Evolutionary conservation across 768 basidiomycete species (phyloP).

Genomic region (Cubamyces sp.): DNA sequence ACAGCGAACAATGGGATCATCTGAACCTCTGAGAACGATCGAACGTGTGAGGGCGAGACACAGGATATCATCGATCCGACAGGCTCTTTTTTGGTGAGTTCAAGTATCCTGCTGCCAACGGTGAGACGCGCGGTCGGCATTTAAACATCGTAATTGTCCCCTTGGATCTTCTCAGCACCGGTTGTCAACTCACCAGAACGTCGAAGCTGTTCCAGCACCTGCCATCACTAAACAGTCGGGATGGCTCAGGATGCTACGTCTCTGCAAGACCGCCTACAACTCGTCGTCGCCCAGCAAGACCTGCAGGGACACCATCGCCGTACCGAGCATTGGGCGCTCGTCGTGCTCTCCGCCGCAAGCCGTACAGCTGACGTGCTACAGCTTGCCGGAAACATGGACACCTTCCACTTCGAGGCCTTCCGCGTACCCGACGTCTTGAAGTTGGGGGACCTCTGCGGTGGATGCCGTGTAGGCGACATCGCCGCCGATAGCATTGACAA

Average conservation of each 20-base stretch:
- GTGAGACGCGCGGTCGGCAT: too few species aligned
- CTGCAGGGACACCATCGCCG: constrained; percentile 9
- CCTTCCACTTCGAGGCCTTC: constrained; percentile 10
- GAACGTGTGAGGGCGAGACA: too few species aligned
- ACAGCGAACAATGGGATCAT: too few species aligned
- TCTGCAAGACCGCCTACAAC: not conserved
- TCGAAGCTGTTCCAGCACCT: too few species aligned
- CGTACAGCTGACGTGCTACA: constrained; percentile 2
- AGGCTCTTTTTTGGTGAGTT: too few species aligned
- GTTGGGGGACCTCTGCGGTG: not conserved
- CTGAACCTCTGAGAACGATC: too few species aligned
- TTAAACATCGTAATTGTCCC: too few species aligned
- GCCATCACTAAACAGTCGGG: too few species aligned
- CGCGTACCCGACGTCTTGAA: constrained; percentile 4
- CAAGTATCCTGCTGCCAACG: too few species aligned
- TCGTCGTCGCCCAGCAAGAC: constrained; percentile 9
- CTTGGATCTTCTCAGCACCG: too few species aligned
- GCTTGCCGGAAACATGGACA: constrained; percentile 13
- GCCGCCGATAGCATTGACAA: constrained; percentile 1
- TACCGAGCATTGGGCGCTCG: constrained; percentile 9
- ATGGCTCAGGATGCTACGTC: not conserved
- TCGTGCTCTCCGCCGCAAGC: not conserved
- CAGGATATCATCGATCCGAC: too few species aligned
- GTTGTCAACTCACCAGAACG: too few species aligned
- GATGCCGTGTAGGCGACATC: not conserved